Conservation (phyloP, 495 filamentous ascomycete genomes). For the Massariosphaeria phaeospora region DNA sequence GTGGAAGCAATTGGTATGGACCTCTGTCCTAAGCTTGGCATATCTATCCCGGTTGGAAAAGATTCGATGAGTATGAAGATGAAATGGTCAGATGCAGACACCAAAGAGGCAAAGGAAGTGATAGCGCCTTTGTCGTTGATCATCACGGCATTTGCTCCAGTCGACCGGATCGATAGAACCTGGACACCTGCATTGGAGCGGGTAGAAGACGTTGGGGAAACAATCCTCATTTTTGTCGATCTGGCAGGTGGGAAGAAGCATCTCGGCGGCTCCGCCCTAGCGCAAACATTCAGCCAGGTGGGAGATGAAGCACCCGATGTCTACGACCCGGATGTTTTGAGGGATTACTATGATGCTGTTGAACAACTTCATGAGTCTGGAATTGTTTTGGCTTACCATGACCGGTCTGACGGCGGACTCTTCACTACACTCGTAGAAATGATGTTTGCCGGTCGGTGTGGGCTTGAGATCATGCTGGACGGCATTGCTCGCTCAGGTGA, state of each 20-base stretch:
- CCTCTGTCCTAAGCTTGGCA: constrained; percentile 73
- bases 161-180: constrained; percentile 71
- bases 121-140: constrained; percentile 87
- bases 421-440: constrained; percentile 91
- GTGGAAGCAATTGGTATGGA: constrained; percentile 90
- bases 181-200: constrained; percentile 90
- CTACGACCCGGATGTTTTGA: constrained; percentile 71
- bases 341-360: constrained; percentile 88
- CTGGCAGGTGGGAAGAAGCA: constrained; percentile 71
- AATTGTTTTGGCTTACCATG: constrained; percentile 91
- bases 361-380: constrained; percentile 78
- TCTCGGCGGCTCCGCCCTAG: constrained; percentile 86
- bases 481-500: constrained; percentile 53
- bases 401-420: constrained; percentile 87
- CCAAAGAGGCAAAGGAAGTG: constrained; percentile 69
- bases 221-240: constrained; percentile 85
- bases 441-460: constrained; percentile 96
- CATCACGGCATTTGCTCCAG: constrained; percentile 82
- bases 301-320: constrained; percentile 82
- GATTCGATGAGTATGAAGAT: constrained; percentile 99
- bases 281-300: constrained; percentile 84
- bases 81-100: constrained; percentile 76
- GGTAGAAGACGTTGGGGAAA: constrained; percentile 82
- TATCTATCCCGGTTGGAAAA: constrained; percentile 94
- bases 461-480: constrained; percentile 79